Percentiles rank a stretch among this genome's conserved stretches.
phyloP scores from a whole-genome alignment of 148 eudicot species.

The Talinum fruticosum region DNA sequence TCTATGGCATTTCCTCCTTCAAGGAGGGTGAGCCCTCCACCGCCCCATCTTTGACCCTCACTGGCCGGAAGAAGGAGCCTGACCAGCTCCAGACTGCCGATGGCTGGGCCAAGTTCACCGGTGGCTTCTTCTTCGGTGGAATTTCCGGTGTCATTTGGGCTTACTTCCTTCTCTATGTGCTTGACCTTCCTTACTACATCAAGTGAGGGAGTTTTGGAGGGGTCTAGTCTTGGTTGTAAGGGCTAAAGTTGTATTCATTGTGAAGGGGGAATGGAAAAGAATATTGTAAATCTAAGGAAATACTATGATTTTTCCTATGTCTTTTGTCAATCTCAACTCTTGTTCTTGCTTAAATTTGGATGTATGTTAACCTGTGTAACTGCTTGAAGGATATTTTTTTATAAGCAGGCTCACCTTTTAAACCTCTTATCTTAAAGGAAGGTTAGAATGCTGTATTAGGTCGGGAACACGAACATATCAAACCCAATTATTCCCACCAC shows the following conservation, averaged over 20 bases:
- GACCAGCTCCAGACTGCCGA: conserved; percentile 95
- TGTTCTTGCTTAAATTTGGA: background rate
- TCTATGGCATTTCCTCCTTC: conserved; percentile 87
- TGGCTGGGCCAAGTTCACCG: conserved; percentile 98
- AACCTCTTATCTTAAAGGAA: no score
- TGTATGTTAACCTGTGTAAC: background rate
- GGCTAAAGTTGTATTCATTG: background rate
- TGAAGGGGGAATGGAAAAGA: background rate
- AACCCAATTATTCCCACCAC: no score
- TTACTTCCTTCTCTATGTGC: conserved; percentile 78
- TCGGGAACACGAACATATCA: no score
- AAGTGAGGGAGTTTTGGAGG: conserved; percentile 32
- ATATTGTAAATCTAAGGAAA: conserved; percentile 4
- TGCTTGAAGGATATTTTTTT: no score
- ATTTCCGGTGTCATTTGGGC: conserved; percentile 95
- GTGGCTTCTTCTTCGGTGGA: conserved; percentile 98
- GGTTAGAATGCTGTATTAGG: no score
- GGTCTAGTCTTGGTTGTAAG: background rate
- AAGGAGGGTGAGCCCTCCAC: conserved; percentile 87
- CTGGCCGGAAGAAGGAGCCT: conserved; percentile 86
- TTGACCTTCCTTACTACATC: conserved; percentile 89
- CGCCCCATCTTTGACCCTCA: conserved; percentile 84
- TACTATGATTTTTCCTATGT: background rate
- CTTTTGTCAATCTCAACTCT: background rate
- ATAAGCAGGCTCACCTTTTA: no score